phyloP scores from a whole-genome alignment of 495 filamentous ascomycete genomes.

The Articulospora tetracladia region DNA sequence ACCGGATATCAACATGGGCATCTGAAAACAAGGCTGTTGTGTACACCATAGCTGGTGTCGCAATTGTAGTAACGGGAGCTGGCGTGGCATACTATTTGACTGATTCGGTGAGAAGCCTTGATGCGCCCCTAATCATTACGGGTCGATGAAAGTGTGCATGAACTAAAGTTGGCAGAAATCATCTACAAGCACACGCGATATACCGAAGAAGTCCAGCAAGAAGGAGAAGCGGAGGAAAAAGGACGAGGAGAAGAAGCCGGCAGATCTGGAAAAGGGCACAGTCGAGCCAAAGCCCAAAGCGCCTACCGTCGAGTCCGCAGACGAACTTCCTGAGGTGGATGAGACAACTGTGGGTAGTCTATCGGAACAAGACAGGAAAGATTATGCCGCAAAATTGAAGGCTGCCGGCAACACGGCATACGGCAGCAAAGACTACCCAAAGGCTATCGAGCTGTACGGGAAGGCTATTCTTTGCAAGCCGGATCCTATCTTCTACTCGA shows the following conservation, averaged over 20 bases:
- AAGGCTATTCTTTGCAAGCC: conserved; percentile 95
- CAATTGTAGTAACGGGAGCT: conserved; percentile 83
- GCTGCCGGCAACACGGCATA: conserved; percentile 96
- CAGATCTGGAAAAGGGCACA: conserved; percentile 36
- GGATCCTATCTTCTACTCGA: conserved; percentile 97
- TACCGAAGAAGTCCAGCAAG: conserved; percentile 53
- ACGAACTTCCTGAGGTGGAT: conserved; percentile 82
- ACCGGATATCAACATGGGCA: conserved; percentile 85
- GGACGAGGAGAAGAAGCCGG: conserved; percentile 37
- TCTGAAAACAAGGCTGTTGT: conserved; percentile 93
- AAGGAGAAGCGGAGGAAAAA: conserved; percentile 53
- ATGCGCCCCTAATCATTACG: background rate
- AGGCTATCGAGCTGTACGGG: conserved; percentile 89
- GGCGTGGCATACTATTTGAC: conserved; percentile 88
- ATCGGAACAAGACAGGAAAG: conserved; percentile 71
- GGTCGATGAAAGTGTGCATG: conserved; percentile 30
- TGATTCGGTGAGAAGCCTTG: conserved; percentile 33
- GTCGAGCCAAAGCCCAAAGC: conserved; percentile 35
- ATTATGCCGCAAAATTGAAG: conserved; percentile 87
- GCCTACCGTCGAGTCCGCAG: conserved; percentile 59
- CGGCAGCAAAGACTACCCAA: conserved; percentile 82
- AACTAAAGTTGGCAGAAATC: conserved; percentile 29
- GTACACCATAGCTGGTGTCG: conserved; percentile 92
- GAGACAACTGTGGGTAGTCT: conserved; percentile 69
- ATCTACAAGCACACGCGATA: conserved; percentile 18